Conservation (phyloP, 2,329 filamentous ascomycete genomes). For the Talaromyces pinophilus region DNA sequence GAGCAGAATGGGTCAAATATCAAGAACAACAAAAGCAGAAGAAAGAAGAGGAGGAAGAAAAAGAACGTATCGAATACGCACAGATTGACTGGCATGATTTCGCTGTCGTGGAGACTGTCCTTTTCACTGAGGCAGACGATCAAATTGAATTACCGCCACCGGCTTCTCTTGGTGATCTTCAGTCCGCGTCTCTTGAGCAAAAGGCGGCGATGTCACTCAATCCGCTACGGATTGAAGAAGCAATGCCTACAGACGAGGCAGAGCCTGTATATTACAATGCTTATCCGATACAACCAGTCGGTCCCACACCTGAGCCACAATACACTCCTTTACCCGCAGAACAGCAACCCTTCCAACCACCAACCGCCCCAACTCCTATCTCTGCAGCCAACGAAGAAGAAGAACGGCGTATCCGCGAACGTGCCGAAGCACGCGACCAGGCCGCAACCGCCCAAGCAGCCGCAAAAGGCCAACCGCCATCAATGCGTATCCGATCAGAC, state of each 20-base stretch:
- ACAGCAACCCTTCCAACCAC: constrained; percentile 32
- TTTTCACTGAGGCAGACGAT: constrained; percentile 88
- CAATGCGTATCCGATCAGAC: constrained; percentile 88
- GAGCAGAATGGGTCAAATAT: constrained; percentile 83
- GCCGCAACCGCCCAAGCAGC: constrained; percentile 78
- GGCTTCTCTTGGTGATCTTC: constrained; percentile 84
- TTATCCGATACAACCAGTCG: constrained; percentile 44
- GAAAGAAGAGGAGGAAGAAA: constrained; percentile 83
- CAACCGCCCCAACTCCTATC: constrained; percentile 37
- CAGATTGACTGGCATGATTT: constrained; percentile 99
- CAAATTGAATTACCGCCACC: constrained; percentile 82
- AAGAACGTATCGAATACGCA: constrained; percentile 73
- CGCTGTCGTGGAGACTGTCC: constrained; percentile 89
- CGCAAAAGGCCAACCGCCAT: constrained; percentile 58
- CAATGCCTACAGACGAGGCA: constrained; percentile 77
- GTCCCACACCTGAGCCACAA: constrained; percentile 40
- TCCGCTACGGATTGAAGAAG: constrained; percentile 86
- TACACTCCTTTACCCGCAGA: constrained; percentile 29
- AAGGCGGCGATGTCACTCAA: constrained; percentile 87
- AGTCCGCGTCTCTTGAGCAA: constrained; percentile 92
- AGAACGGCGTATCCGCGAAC: constrained; percentile 63
- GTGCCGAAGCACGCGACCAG: constrained; percentile 55
- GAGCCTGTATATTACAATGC: constrained; percentile 55
- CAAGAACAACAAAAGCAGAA: constrained; percentile 83
- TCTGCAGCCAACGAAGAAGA: constrained; percentile 61